Evolutionary conservation across 108 stramenopile species (phyloP).

Genomic region (Pseudonitzschia delicatissima): DNA sequence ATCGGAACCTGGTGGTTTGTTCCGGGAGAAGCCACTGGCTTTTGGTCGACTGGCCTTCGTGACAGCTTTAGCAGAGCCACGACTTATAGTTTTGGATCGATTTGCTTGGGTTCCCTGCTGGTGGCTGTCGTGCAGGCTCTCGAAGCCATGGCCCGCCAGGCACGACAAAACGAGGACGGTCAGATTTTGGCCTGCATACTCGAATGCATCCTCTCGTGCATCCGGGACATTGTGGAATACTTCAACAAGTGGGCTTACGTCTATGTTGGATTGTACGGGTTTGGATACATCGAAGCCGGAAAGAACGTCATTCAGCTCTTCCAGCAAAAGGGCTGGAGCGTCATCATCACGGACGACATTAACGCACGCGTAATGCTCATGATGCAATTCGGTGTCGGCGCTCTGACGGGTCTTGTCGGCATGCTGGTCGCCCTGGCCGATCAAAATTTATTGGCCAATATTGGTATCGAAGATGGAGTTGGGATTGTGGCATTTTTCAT

Average conservation of each 20-base stretch:
- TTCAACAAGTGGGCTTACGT: conserved; percentile 82
- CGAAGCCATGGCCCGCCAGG: conserved; percentile 45
- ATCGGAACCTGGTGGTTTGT: conserved; percentile 90
- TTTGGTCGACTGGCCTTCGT: conserved; percentile 50
- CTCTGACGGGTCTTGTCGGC: conserved; percentile 61
- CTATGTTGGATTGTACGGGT: conserved; percentile 86
- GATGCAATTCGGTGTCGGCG: conserved; percentile 59
- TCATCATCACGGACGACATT: conserved; percentile 75
- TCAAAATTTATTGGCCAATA: conserved; percentile 40
- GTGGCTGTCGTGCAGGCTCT: conserved; percentile 83
- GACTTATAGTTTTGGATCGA: conserved; percentile 64
- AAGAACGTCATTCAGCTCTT: conserved; percentile 67
- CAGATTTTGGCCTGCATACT: conserved; percentile 64
- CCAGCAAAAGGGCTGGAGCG: conserved; percentile 69
- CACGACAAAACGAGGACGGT: conserved; percentile 45
- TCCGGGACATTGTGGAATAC: conserved; percentile 66
- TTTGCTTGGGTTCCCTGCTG: conserved; percentile 86
- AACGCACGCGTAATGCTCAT: conserved; percentile 59
- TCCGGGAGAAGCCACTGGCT: conserved; percentile 52
- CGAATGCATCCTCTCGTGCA: conserved; percentile 63
- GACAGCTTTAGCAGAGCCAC: conserved; percentile 60
- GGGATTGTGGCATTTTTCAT: background rate
- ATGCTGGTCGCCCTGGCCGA: conserved; percentile 47
- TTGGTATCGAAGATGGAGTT: conserved; percentile 22
- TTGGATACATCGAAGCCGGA: conserved; percentile 73